Evolutionary conservation across 768 basidiomycete species (phyloP), one percentile per base, ranked within the genome.

Genomic region (Boletus patriciae): DNA sequence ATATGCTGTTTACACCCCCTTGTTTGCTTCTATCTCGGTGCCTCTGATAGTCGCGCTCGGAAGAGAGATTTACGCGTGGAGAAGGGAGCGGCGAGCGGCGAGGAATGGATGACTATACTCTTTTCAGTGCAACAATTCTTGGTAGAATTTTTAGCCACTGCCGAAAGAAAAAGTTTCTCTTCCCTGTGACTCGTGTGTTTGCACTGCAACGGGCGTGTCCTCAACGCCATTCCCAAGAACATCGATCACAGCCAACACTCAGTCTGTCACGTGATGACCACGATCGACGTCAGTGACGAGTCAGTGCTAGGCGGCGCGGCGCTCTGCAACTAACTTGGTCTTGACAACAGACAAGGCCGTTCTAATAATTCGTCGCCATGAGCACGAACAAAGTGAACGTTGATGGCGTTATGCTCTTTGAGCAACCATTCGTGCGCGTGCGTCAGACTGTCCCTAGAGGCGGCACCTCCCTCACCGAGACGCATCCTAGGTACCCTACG

Each of bases 1-100:
- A 69, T 95, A 94, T 70, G 95, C 95, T 3, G 93, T 99, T 10
- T 98, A 98, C 70, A 88, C 92, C 0, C 96, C 97, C 0, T 73
- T 99, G 34, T 98, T 99, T 70, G 96, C 92, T 3, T 94, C 93
- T 46, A 82, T 94, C 8, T 79, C 90, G 3, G 87, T 95, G 29
- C 94, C 95, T 6, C 71, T 98, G 51, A 57, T 94, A 11, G 85
- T 90, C 3, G 85, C 90, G 1, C 77, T 88, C 12, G 60, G 92
- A 23, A 81, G 85, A 67, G 94, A 96, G 70, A 50, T 90, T n/a
- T 66, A 77, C 40, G 82, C 80, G 0, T 92, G 89, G 88, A 76
- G 76, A 55, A 60, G 50, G 34, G 69, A 63, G 31, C 56, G 53
- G 44, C 63, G 40, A 46, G 34, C 49, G 29, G 55, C 43, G 18